These are phyloP conservation scores for Metarhizium humberi DNA, from an alignment of 2,329 filamentous ascomycete species.

Conservation along the genomic window DNA sequence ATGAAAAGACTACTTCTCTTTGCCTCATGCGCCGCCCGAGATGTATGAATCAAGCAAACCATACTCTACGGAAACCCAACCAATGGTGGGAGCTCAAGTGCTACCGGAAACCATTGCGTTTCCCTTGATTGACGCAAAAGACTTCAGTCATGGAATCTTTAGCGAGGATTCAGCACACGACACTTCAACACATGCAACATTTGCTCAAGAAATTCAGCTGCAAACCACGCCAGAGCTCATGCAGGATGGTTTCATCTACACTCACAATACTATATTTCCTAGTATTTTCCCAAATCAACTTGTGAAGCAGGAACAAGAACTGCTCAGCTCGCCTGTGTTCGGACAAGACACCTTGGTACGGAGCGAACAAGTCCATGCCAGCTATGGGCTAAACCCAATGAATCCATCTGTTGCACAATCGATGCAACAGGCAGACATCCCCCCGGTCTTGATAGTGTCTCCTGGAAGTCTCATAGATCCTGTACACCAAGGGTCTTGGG, in stretches of 20 bases:
- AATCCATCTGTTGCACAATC: neutral
- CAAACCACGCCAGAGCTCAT: neutral
- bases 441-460: neutral
- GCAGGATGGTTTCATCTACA: neutral
- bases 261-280: neutral
- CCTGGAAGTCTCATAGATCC: neutral
- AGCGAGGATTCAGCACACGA: neutral
- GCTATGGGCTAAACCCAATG: neutral
- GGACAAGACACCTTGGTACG: neutral
- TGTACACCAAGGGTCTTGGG: neutral
- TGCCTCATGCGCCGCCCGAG: constrained; percentile 15
- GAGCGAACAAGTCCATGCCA: neutral
- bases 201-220: constrained; percentile 1
- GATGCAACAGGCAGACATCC: neutral
- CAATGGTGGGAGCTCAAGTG: neutral
- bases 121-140: neutral
- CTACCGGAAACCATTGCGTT: neutral
- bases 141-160: neutral
- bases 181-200: neutral
- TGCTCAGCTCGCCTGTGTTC: neutral
- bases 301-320: neutral
- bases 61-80: constrained; percentile 14
- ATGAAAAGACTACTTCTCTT: constrained; percentile 23
- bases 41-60: constrained; percentile 20
- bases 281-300: constrained; percentile 2